These are phyloP conservation scores for Vanrija sp. DNA, from an alignment of 1,284 basidiomycete species.

Conservation along the genomic window DNA sequence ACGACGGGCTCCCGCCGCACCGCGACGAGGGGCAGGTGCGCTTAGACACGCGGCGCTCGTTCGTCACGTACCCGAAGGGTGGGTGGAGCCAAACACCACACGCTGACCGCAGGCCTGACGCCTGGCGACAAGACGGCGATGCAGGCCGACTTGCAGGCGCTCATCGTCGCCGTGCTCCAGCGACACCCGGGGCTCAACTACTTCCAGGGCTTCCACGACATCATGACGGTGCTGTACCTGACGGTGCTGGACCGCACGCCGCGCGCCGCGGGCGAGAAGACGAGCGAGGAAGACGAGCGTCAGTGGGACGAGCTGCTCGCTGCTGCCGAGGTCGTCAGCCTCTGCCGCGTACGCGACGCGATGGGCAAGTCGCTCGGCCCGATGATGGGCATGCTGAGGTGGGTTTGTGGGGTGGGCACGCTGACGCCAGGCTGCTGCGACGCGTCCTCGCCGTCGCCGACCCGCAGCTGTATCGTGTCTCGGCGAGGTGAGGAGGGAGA, in stretches of 20 bases:
- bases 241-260: conserved; percentile 54
- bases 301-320: conserved; percentile 61
- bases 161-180: conserved; percentile 72
- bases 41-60: conserved; percentile 81
- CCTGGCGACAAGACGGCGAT: conserved; percentile 51
- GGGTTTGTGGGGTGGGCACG: conserved; percentile 12
- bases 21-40: conserved; percentile 76
- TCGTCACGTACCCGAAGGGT: conserved; percentile 83
- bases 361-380: conserved; percentile 83
- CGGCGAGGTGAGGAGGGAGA: conserved; percentile 54
- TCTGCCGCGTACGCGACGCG: conserved; percentile 78
- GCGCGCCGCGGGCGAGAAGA: neutral
- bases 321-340: conserved; percentile 55
- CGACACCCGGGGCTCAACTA: conserved; percentile 70
- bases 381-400: conserved; percentile 76
- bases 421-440: conserved; percentile 59
- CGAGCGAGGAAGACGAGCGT: conserved; percentile 41
- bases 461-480: conserved; percentile 60
- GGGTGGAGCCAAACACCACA: conserved; percentile 22
- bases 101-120: conserved; percentile 18
- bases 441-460: conserved; percentile 67
- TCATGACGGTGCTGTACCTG: conserved; percentile 77
- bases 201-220: conserved; percentile 93
- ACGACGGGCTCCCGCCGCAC: conserved; percentile 51
- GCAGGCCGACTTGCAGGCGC: conserved; percentile 64